Evolutionary conservation across 768 basidiomycete genomes (phyloP).

Genomic region (Mycena metata): DNA sequence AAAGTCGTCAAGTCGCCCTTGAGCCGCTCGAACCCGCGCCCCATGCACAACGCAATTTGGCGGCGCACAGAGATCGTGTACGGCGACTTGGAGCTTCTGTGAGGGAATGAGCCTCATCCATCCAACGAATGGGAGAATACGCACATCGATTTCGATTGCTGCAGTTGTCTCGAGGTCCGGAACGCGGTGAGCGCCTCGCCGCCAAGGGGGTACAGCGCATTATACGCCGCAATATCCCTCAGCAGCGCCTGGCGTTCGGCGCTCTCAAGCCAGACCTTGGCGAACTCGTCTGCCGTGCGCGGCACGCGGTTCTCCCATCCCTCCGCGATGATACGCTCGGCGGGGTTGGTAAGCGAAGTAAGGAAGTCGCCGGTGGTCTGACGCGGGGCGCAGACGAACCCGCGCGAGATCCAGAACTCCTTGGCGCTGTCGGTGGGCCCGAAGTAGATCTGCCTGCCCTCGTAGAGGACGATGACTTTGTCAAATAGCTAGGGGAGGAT

Average conservation of each 20-base stretch:
- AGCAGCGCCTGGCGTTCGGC: constrained; percentile 45
- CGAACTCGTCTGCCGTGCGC: constrained; percentile 59
- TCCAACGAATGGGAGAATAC: constrained; percentile 18
- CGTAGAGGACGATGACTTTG: constrained; percentile 62
- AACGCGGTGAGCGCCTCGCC: constrained; percentile 47
- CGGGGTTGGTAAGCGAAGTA: constrained; percentile 55
- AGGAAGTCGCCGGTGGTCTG: constrained; percentile 64
- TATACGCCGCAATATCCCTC: constrained; percentile 49
- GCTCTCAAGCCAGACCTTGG: constrained; percentile 52
- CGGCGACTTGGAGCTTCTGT: constrained; percentile 45
- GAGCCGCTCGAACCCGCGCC: constrained; percentile 60
- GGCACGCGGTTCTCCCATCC: constrained; percentile 56
- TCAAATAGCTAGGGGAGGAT: constrained; percentile 49
- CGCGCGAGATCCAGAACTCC: constrained; percentile 60
- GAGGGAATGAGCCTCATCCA: not conserved
- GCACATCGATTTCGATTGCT: constrained; percentile 55
- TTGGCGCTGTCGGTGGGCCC: constrained; percentile 55
- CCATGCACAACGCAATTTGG: constrained; percentile 61
- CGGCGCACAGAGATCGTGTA: constrained; percentile 61
- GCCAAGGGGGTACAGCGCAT: constrained; percentile 45
- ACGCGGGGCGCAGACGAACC: constrained; percentile 58
- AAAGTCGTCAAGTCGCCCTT: constrained; percentile 53
- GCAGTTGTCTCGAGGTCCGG: constrained; percentile 45
- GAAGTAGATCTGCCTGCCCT: constrained; percentile 64
- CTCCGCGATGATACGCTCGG: constrained; percentile 51